Percentiles rank a stretch among this genome's conserved stretches.
These are phyloP conservation scores for Termitomyces sp. DNA, from an alignment of 768 basidiomycete genomes.

Conservation along the genomic window DNA sequence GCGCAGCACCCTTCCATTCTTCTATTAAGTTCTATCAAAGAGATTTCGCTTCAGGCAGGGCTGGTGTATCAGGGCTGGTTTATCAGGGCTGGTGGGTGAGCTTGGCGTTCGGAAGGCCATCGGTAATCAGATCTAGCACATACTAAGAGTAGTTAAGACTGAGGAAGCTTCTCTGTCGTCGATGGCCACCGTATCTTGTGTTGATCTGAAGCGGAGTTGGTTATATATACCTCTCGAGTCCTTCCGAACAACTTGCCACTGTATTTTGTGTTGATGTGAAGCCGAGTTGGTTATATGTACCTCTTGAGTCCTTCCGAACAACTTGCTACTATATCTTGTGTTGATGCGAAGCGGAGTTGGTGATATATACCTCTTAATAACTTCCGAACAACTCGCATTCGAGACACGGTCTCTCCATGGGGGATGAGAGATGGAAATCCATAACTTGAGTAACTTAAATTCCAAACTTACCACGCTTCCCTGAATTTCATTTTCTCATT, in stretches of 20 bases:
- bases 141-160: neutral
- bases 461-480: no score
- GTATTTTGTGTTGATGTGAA: neutral
- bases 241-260: no score
- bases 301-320: neutral
- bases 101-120: neutral
- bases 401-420: no score
- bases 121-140: neutral
- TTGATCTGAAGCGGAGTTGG: neutral
- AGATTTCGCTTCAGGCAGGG: neutral
- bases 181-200: neutral
- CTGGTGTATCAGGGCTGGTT: neutral
- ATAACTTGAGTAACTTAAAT: no score
- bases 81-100: neutral
- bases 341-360: neutral
- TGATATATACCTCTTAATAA: neutral
- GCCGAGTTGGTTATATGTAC: neutral
- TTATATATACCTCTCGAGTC: neutral
- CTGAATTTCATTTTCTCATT: no score
- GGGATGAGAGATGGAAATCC: no score
- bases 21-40: neutral
- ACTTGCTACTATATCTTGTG: neutral
- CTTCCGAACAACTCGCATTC: no score
- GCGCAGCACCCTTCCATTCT: neutral
- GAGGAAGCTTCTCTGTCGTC: neutral